Percentiles rank a stretch among this genome's conserved stretches.
phyloP scores from a whole-genome alignment of 345 rosid species.

The Alliaria petiolata region DNA sequence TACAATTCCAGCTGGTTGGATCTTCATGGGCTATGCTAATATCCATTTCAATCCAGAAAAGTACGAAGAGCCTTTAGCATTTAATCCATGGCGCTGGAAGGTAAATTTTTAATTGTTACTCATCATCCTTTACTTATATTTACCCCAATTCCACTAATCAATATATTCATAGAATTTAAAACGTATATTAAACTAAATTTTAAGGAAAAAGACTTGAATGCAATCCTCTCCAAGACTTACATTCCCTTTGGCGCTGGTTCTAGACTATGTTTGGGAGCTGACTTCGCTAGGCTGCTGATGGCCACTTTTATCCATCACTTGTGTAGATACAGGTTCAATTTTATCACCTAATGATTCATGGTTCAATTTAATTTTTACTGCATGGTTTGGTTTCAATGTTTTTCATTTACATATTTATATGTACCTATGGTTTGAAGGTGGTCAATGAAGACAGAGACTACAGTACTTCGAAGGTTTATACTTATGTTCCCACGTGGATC shows the following conservation, averaged over 20 bases:
- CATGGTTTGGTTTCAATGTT: too few species aligned
- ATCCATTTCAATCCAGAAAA: neutral
- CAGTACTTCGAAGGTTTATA: too few species aligned
- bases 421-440: neutral
- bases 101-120: neutral
- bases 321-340: slow-evolving; percentile 11
- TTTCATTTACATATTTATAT: too few species aligned
- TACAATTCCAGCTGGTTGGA: neutral
- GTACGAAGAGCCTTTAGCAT: neutral
- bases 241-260: slow-evolving; percentile 23
- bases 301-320: slow-evolving; percentile 21
- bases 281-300: slow-evolving; percentile 10
- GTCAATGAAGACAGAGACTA: too few species aligned
- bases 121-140: too few species aligned
- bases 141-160: too few species aligned
- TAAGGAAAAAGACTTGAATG: too few species aligned
- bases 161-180: too few species aligned
- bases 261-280: slow-evolving; percentile 27
- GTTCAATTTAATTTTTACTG: neutral
- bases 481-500: too few species aligned
- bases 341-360: neutral
- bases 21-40: neutral
- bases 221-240: neutral
- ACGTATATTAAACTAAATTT: too few species aligned
- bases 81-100: neutral